A percentile compares a stretch with the other conserved stretches of the same genome.
phyloP scores from a whole-genome alignment of 2,329 filamentous ascomycete genomes.

The Orbilia oligospora region DNA sequence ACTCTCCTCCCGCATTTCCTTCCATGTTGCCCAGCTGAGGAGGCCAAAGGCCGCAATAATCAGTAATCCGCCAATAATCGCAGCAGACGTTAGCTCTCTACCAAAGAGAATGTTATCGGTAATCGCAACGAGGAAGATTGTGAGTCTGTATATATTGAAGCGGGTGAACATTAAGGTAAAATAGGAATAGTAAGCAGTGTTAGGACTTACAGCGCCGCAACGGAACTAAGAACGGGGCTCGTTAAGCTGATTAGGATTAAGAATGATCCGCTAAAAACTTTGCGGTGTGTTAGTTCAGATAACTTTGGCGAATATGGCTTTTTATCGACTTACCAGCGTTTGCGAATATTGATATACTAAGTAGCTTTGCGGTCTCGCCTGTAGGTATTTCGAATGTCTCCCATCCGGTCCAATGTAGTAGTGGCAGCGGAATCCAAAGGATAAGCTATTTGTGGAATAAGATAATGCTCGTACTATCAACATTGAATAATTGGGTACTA shows the following conservation, averaged over 20 bases:
- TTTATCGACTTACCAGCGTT: constrained; percentile 78
- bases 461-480: background rate
- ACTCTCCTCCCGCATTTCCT: constrained; percentile 89
- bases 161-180: background rate
- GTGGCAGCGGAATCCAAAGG: constrained; percentile 90
- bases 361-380: constrained; percentile 82
- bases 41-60: constrained; percentile 92
- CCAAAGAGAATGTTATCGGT: constrained; percentile 91
- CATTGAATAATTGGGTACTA: background rate
- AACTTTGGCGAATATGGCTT: background rate
- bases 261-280: constrained; percentile 89
- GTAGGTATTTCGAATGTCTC: constrained; percentile 87
- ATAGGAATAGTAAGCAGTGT: background rate
- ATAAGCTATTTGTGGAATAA: constrained; percentile 69
- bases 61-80: constrained; percentile 84
- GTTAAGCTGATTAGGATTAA: constrained; percentile 93
- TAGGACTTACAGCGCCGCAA: constrained; percentile 78
- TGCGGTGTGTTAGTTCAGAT: constrained; percentile 33
- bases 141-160: constrained; percentile 71
- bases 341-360: constrained; percentile 83
- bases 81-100: constrained; percentile 79
- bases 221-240: constrained; percentile 89
- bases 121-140: constrained; percentile 95
- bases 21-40: constrained; percentile 90
- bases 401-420: constrained; percentile 82